Base-by-base conservation (phyloP, 768 basidiomycete genomes). In the Omphalotus guepiniiformis region DNA sequence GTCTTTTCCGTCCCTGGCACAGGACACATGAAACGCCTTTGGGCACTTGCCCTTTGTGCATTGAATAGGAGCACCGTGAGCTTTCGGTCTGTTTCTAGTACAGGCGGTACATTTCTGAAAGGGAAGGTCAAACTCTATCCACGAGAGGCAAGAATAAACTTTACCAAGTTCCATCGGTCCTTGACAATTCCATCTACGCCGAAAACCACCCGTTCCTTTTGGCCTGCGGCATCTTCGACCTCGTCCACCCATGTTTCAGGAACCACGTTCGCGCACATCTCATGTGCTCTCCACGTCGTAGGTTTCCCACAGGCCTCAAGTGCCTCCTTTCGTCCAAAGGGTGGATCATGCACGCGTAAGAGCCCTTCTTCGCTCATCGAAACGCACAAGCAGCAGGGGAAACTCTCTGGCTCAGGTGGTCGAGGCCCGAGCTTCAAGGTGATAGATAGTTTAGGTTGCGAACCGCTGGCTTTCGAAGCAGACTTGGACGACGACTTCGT, bases 31-130 rank as follows among this genome's bases (percentile, higher is more conserved):
- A 68, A 92, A 96, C 0, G 94, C 89, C 60, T 88, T 89, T 9
- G 88, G 75, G 57, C 94, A 97, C 67, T 93, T 95, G 37, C 93
- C 93, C 64, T 89, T 91, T 13, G 90, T 89, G 61, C 94, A 97
- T 60, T 97, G 94, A 21, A 96, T 83, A 21, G 85, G 86, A 1
- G 86, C 88, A 15, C 86, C 90, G 51, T 89, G 90, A 0, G 68
- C 70, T 57, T 84, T 88, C 9, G 71, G 63, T 27, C 75, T 74
- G 35, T 68, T 75, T 62, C 83, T 90, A n/a, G 75, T 72, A 61
- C 94, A 97, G 0, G 83, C 79, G 6, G 83, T 77, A 63, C 95
- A 99, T 86, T 95, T 96, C 93, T 97, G 44, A 6, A 36, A 26
- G 23, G 29, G 23, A 16, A 38, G 9, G 27, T 38, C 22, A 3